Evolutionary conservation across 163 green algal genomes (phyloP).

Genomic region (Chloromonas sp.): DNA sequence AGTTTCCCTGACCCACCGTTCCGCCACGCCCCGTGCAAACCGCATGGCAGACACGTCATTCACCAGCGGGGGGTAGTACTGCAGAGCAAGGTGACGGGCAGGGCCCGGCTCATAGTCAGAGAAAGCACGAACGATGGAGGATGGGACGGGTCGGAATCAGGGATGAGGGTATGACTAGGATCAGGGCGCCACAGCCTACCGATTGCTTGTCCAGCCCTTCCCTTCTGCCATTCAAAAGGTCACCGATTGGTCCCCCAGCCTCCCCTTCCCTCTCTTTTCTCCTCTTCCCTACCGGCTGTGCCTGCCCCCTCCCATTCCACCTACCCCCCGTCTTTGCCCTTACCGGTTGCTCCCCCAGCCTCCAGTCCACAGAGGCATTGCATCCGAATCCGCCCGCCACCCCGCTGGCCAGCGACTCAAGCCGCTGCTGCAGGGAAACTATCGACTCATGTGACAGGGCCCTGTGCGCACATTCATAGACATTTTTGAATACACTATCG

Average conservation of each 20-base stretch:
- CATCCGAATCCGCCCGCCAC: constrained; percentile 38
- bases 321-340: background rate
- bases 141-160: too few species aligned
- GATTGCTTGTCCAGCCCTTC: too few species aligned
- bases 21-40: constrained; percentile 49
- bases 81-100: background rate
- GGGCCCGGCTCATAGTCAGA: too few species aligned
- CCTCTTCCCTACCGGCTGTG: too few species aligned
- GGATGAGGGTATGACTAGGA: too few species aligned
- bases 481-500: too few species aligned
- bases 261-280: too few species aligned
- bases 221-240: too few species aligned
- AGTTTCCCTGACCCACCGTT: background rate
- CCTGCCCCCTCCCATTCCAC: too few species aligned
- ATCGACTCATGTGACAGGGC: constrained; percentile 40
- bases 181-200: too few species aligned
- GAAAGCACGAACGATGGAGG: too few species aligned
- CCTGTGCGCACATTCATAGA: constrained; percentile 5
- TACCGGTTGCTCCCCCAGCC: constrained; percentile 36
- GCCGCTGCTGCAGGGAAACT: constrained; percentile 26
- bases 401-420: constrained; percentile 21
- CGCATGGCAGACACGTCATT: constrained; percentile 51
- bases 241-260: too few species aligned
- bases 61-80: constrained; percentile 75
- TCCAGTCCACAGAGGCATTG: constrained; percentile 48